Base-by-base conservation (phyloP, 495 filamentous ascomycete species). In the Podospora conica region DNA sequence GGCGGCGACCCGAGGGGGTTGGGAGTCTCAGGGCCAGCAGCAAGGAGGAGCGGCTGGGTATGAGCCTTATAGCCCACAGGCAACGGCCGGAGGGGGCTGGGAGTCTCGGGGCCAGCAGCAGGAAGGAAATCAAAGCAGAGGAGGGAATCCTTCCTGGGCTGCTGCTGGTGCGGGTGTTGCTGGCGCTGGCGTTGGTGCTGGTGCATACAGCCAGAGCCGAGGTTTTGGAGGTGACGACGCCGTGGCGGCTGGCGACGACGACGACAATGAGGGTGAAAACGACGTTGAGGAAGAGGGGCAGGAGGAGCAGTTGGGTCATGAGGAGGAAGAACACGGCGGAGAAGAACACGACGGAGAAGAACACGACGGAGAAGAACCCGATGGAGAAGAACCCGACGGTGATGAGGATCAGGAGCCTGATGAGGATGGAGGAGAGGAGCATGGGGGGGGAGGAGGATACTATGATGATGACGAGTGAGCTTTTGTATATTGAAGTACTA, bases 321-420 rank as follows among this genome's bases (percentile, higher is more conserved):
- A 59, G 10, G 57, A 31, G 25, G 56, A 25, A 25, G 22, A 24
- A 24, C 21, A 55, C 9, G 55, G 24, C 22, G 21, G 25, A 21
- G 20, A 15, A 5, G 55, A 24, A 10, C 23, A 28, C 10, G 57
- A 59, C 20, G 25, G 18, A 8, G 10, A 29, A 28, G 25, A 20
- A 4, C 12, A n/a, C n/a, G 22, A 59, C 23, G 57, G 20, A 25
- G 23, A 59, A 18, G 57, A 31, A 15, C 23, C n/a, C 23, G 57
- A 29, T 6, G 57, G 28, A 28, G 57, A 59, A 27, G 25, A 59
- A 18, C 40, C 2, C 9, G 40, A 53, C 40, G 40, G 9, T 53
- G 24, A 63, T 54, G 33, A 28, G 20, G 31, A 63, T 63, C 48
- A 63, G 40, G 64, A 65, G 56, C 21, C 23, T 54, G 64, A 65